A percentile compares a stretch with the other conserved stretches of the same genome.
phyloP scores from a whole-genome alignment of 2,329 filamentous ascomycete species.

The Botrytis galanthina region DNA sequence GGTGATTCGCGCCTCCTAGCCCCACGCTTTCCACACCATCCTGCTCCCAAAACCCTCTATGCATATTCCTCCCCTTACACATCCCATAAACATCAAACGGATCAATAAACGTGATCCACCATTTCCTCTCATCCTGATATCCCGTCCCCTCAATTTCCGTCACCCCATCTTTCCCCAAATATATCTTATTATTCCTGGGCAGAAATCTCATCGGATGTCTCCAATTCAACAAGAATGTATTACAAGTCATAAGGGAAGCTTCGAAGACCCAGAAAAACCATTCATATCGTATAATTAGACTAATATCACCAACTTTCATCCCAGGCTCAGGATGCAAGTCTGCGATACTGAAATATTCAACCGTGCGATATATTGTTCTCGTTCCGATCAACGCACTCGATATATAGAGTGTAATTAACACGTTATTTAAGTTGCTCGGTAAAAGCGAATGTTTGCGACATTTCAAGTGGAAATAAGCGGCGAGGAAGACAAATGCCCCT shows the following conservation, averaged over 20 bases:
- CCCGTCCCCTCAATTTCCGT: slow-evolving; percentile 50
- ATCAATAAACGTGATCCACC: slow-evolving; percentile 33
- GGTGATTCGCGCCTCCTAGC: background rate
- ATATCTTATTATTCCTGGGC: slow-evolving; percentile 48
- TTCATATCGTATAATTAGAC: slow-evolving; percentile 53
- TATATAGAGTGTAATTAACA: slow-evolving; percentile 51
- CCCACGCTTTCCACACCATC: slow-evolving; percentile 22
- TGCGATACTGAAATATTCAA: slow-evolving; percentile 57
- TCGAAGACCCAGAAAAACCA: slow-evolving; percentile 61
- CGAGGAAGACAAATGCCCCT: slow-evolving; percentile 48
- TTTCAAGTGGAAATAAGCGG: slow-evolving; percentile 49
- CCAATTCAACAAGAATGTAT: slow-evolving; percentile 50
- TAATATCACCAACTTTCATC: slow-evolving; percentile 39
- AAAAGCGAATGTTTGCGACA: slow-evolving; percentile 41
- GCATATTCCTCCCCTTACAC: slow-evolving; percentile 30
- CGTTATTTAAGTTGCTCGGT: slow-evolving; percentile 29
- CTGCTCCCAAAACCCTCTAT: slow-evolving; percentile 34
- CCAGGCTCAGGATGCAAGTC: slow-evolving; percentile 41
- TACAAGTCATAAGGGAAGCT: slow-evolving; percentile 51
- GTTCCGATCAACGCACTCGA: slow-evolving; percentile 49
- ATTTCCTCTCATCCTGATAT: slow-evolving; percentile 47
- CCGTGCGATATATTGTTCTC: slow-evolving; percentile 56
- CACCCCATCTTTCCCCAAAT: slow-evolving; percentile 49
- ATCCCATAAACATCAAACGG: slow-evolving; percentile 36
- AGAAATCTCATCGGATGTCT: slow-evolving; percentile 52